Percentiles rank a stretch among this genome's conserved stretches.
Conservation (phyloP, 1,284 basidiomycete genomes). For the Ganoderma lucidum region DNA sequence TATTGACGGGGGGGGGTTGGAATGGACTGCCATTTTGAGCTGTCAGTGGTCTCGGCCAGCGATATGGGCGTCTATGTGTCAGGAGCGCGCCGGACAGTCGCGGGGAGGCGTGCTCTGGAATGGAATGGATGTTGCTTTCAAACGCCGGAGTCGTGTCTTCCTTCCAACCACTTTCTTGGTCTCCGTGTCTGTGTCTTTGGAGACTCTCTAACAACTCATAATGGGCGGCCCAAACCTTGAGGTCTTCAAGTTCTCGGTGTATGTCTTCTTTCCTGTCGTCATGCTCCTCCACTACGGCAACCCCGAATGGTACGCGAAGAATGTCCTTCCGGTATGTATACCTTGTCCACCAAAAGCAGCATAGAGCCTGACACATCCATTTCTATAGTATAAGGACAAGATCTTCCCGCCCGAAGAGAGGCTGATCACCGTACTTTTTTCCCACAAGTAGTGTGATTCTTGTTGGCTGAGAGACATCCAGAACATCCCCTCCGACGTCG, state of each 20-base stretch:
- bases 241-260: conserved; percentile 89
- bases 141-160: not conserved
- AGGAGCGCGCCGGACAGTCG: not conserved
- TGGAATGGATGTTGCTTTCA: not conserved
- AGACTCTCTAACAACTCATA: not conserved
- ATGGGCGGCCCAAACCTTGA: conserved; percentile 89
- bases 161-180: not conserved
- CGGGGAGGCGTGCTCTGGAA: not conserved
- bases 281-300: conserved; percentile 91
- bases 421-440: conserved; percentile 54
- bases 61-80: not conserved
- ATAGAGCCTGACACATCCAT: not conserved
- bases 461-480: conserved; percentile 35
- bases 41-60: not conserved
- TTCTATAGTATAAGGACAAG: conserved; percentile 71
- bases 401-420: conserved; percentile 72
- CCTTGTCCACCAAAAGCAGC: too few relatives aligned
- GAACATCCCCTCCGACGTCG: conserved; percentile 71
- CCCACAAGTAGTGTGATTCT: not conserved
- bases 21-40: not conserved
- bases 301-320: conserved; percentile 84
- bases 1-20: too few relatives aligned
- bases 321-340: conserved; percentile 82
- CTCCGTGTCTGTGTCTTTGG: not conserved
- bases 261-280: conserved; percentile 88